These are phyloP conservation scores for Conidiobolus incongruus DNA, from an alignment of 371 early-diverging fungal genomes.

Conservation along the genomic window DNA sequence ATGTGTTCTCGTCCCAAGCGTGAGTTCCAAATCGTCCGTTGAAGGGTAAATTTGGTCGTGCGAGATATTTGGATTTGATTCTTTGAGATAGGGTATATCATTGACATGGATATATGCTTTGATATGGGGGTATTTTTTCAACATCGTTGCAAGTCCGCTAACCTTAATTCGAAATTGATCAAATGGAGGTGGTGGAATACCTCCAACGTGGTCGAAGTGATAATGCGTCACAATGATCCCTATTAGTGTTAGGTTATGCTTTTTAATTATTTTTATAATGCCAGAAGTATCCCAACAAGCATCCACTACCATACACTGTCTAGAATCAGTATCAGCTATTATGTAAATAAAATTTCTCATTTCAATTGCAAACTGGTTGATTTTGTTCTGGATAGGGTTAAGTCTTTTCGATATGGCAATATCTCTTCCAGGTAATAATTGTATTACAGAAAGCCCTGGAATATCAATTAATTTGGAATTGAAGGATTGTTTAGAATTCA, in stretches of 20 bases:
- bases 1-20: constrained; percentile 19
- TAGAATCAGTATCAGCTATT: constrained; percentile 32
- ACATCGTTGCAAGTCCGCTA: constrained; percentile 40
- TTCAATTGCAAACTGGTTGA: constrained; percentile 48
- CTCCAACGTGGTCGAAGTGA: constrained; percentile 66
- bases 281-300: constrained; percentile 83
- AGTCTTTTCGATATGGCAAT: constrained; percentile 20
- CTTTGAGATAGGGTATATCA: constrained; percentile 44
- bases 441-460: constrained; percentile 35
- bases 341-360: constrained; percentile 72
- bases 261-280: constrained; percentile 28
- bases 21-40: constrained; percentile 26
- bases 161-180: constrained; percentile 55
- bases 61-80: constrained; percentile 38
- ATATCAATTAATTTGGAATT: too few relatives aligned
- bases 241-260: constrained; percentile 33
- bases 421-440: constrained; percentile 45
- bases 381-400: constrained; percentile 42
- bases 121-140: constrained; percentile 39
- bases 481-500: not conserved
- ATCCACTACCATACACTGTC: constrained; percentile 57
- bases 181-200: constrained; percentile 57
- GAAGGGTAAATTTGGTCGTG: constrained; percentile 30
- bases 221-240: constrained; percentile 55
- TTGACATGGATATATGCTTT: constrained; percentile 45